Conservation (phyloP, 148 eudicot genomes). For the Rhododendron ovatum region DNA sequence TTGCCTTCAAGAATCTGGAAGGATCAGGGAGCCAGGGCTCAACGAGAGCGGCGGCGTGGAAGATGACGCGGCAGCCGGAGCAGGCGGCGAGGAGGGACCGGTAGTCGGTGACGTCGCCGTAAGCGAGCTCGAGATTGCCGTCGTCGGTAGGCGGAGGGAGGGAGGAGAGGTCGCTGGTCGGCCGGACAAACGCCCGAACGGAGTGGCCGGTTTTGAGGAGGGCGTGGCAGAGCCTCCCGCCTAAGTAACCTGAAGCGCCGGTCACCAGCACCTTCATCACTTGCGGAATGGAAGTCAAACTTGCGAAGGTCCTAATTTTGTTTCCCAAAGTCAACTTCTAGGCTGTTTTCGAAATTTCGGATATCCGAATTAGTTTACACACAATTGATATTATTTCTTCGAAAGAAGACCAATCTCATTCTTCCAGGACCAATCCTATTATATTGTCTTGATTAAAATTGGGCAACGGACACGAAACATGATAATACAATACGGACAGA, state of each 20-base stretch:
- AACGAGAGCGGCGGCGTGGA: constrained; percentile 90
- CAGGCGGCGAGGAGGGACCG: constrained; percentile 57
- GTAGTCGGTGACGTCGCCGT: constrained; percentile 74
- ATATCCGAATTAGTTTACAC: too few relatives aligned
- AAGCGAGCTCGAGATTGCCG: constrained; percentile 42
- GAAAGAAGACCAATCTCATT: too few relatives aligned
- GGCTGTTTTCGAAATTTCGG: too few relatives aligned
- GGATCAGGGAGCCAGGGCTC: constrained; percentile 95
- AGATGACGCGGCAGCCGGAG: constrained; percentile 52
- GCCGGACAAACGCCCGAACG: constrained; percentile 86
- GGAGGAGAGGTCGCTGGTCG: constrained; percentile 52
- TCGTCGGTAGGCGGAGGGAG: constrained; percentile 37
- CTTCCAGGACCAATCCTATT: too few relatives aligned
- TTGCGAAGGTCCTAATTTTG: not conserved
- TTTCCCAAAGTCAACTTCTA: not conserved
- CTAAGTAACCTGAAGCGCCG: constrained; percentile 94
- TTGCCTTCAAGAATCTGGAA: constrained; percentile 46
- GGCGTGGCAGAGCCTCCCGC: constrained; percentile 68
- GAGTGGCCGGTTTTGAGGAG: constrained; percentile 48
- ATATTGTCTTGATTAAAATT: too few relatives aligned
- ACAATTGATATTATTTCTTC: too few relatives aligned
- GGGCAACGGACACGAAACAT: too few relatives aligned
- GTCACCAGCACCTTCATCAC: constrained; percentile 51
- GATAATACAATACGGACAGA: too few relatives aligned
- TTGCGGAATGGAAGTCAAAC: not conserved